phyloP scores from a whole-genome alignment of 164 flowering plant genomes.

The Euptelea pleiosperma region DNA sequence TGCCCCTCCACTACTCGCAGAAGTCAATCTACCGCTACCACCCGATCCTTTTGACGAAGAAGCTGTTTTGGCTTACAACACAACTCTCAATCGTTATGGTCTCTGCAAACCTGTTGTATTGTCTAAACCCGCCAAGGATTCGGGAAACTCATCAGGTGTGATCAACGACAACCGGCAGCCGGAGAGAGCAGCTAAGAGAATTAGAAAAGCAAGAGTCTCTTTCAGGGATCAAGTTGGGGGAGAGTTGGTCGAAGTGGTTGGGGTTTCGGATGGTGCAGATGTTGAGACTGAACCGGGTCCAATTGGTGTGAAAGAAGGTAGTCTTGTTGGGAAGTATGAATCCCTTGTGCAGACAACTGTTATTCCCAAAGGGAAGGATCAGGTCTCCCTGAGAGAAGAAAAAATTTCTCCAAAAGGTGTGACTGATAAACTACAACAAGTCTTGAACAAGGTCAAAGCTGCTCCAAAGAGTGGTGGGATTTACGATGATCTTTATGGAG shows the following conservation, averaged over 20 bases:
- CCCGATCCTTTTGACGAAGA: conserved; percentile 98
- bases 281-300: conserved; percentile 98
- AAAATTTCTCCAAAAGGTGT: conserved; percentile 51
- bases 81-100: conserved; percentile 74
- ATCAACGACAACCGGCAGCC: conserved; percentile 20
- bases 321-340: conserved; percentile 97
- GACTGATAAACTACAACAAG: conserved; percentile 72
- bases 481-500: conserved; percentile 89
- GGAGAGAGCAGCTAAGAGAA: conserved; percentile 63
- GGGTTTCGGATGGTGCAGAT: conserved; percentile 90
- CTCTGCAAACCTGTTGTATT: conserved; percentile 34
- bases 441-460: conserved; percentile 73
- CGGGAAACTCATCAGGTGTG: conserved; percentile 21
- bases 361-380: conserved; percentile 88
- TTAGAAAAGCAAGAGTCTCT: conserved; percentile 57
- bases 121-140: conserved; percentile 18
- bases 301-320: conserved; percentile 91
- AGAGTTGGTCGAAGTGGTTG: conserved; percentile 84
- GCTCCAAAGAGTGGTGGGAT: conserved; percentile 61
- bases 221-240: conserved; percentile 95
- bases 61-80: conserved; percentile 86
- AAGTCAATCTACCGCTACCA: conserved; percentile 66
- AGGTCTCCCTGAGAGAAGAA: conserved; percentile 37
- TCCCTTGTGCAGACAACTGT: conserved; percentile 81
- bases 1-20: conserved; percentile 55